These are phyloP conservation scores for Russula lepida DNA, from an alignment of 768 basidiomycete genomes.

Conservation along the genomic window DNA sequence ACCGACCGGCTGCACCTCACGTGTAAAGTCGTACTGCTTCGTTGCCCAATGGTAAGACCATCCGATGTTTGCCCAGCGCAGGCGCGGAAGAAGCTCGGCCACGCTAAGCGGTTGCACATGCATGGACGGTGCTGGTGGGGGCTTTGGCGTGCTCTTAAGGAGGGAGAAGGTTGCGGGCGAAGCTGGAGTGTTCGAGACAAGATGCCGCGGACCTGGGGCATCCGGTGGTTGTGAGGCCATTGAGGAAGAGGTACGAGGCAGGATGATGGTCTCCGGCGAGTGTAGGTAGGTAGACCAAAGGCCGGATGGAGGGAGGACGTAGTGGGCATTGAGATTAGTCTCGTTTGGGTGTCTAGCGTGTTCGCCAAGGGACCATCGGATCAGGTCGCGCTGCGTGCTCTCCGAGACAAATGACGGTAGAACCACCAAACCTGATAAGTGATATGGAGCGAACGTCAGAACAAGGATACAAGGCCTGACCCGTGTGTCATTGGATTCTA, in stretches of 20 bases:
- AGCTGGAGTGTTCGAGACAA: conserved; percentile 68
- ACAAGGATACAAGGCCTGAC: conserved; percentile 29
- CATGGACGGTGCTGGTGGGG: conserved; percentile 54
- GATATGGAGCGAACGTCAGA: conserved; percentile 4
- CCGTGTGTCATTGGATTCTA: background rate
- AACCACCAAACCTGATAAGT: conserved; percentile 65
- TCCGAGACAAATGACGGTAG: conserved; percentile 65
- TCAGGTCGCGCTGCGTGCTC: conserved; percentile 56
- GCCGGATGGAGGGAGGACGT: conserved; percentile 61
- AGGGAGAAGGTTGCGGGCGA: conserved; percentile 44
- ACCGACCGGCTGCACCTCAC: conserved; percentile 56
- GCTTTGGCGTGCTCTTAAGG: conserved; percentile 51
- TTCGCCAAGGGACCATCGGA: conserved; percentile 62
- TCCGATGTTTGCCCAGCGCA: conserved; percentile 95
- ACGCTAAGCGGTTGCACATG: conserved; percentile 43
- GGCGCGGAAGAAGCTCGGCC: conserved; percentile 56
- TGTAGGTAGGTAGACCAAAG: conserved; percentile 62
- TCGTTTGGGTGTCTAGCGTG: conserved; percentile 78
- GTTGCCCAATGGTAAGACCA: conserved; percentile 97
- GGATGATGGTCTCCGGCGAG: conserved; percentile 32
- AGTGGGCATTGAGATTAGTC: conserved; percentile 86
- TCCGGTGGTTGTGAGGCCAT: conserved; percentile 21
- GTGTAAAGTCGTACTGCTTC: conserved; percentile 88
- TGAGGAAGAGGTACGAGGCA: conserved; percentile 37
- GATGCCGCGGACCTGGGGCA: conserved; percentile 47